These are phyloP conservation scores for Fusarium sterilihyphosum DNA, from an alignment of 2,329 filamentous ascomycete species.

Conservation along the genomic window DNA sequence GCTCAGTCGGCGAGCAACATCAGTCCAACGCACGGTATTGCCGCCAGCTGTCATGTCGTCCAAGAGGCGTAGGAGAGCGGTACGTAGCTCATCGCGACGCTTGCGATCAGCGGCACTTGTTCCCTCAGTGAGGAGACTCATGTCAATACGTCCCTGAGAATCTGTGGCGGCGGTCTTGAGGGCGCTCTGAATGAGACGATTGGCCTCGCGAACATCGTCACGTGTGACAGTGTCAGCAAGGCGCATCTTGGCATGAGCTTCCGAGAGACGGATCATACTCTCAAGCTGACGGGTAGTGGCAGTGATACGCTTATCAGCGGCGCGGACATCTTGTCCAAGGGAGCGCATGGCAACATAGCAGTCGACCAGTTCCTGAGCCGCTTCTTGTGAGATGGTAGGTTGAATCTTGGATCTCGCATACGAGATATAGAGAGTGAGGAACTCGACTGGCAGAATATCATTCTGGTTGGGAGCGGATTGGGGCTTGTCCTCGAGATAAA, in stretches of 20 bases:
- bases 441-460: constrained; percentile 92
- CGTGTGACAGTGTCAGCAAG: constrained; percentile 79
- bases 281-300: constrained; percentile 97
- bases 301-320: constrained; percentile 94
- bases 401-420: constrained; percentile 91
- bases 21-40: constrained; percentile 77
- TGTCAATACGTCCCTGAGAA: constrained; percentile 90
- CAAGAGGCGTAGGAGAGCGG: constrained; percentile 75
- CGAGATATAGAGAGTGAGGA: constrained; percentile 95
- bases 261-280: constrained; percentile 96
- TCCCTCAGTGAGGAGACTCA: constrained; percentile 95
- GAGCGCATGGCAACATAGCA: constrained; percentile 96
- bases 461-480: constrained; percentile 78
- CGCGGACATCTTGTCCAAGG: constrained; percentile 86
- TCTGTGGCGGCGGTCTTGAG: constrained; percentile 99
- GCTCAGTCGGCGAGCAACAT: constrained; percentile 76
- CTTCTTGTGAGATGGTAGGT: constrained; percentile 80
- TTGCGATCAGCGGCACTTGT: constrained; percentile 88
- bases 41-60: constrained; percentile 81
- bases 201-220: constrained; percentile 87
- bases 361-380: constrained; percentile 83
- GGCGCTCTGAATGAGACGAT: constrained; percentile 90
- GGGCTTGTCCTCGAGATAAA: constrained; percentile 96
- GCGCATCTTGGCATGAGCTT: constrained; percentile 98
- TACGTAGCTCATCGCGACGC: constrained; percentile 84